Base-by-base conservation (phyloP, 2,329 filamentous ascomycete species). In the Fusarium tjaetaba region DNA sequence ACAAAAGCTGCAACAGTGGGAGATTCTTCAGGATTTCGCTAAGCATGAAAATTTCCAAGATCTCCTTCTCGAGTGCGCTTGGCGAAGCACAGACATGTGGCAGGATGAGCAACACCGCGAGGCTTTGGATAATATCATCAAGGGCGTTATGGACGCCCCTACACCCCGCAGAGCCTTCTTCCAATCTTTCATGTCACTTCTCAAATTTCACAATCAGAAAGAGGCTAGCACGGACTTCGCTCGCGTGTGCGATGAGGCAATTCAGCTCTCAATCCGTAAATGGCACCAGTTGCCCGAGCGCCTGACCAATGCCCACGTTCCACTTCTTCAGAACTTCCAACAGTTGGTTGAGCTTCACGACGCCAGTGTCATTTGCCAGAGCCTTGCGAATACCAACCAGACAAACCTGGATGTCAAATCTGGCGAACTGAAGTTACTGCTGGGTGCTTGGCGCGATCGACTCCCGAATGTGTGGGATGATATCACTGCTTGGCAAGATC, bases 11-110 rank as follows among this genome's bases (percentile, higher is more conserved):
- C 97, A 99, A 81, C 97, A 99, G 80, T 99, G 96, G 96, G 96
- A 99, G 78, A 96, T 99, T 64, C 84, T 99, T 39, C 94, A 95
- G 71, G 97, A 99, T 77, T 98, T 98, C 79, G 95, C 96, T 8
- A 99, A 99, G 83, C 96, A 99, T 78, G 97, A 99, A 81, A 99
- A 99, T 79, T 93, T 98, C 83, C 97, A 98, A 79, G 96, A 99
- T 80, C 89, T 99, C 57, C 91, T 98, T 41, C 86, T 99, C 18
- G 96, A 99, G 83, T 95, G 96, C 69, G 95, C 94, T 22, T 99
- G 96, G 96, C 92, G 96, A 71, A 94, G 95, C 77, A 93, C 95
- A 64, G 97, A 99, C 71, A 96, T 95, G 82, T 99, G 97, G 96
- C 93, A 94, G 79, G 94, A 91, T 46, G 88, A 92, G 52, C 93